These are phyloP conservation scores for Ascochyta clinopodiicola DNA, from an alignment of 2,329 filamentous ascomycete genomes.

Conservation along the genomic window DNA sequence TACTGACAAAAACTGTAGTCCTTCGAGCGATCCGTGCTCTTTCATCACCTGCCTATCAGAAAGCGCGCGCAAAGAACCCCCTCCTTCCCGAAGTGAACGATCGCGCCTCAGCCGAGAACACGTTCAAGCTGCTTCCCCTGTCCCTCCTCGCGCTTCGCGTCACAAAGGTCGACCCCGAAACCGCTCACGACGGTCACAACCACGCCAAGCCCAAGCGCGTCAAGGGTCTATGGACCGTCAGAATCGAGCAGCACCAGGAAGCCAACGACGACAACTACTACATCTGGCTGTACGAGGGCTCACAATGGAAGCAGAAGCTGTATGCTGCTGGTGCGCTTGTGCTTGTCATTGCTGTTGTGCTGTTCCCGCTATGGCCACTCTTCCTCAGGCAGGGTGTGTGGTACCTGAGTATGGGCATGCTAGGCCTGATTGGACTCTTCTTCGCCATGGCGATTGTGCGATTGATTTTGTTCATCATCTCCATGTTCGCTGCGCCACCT, in stretches of 20 bases:
- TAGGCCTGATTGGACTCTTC: conserved; percentile 89
- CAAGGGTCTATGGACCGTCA: conserved; percentile 96
- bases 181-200: conserved; percentile 69
- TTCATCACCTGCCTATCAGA: conserved; percentile 86
- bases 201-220: conserved; percentile 74
- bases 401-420: conserved; percentile 94
- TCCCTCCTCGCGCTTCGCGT: conserved; percentile 94
- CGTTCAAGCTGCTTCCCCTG: conserved; percentile 92
- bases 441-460: conserved; percentile 98
- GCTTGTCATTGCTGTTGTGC: conserved; percentile 84
- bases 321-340: conserved; percentile 85
- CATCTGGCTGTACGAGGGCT: conserved; percentile 93
- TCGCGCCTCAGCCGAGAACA: conserved; percentile 86
- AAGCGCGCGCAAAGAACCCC: conserved; percentile 87
- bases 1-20: conserved; percentile 61
- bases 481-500: conserved; percentile 82
- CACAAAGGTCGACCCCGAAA: conserved; percentile 74
- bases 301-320: conserved; percentile 91
- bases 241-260: conserved; percentile 95
- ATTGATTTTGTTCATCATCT: conserved; percentile 90
- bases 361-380: conserved; percentile 96
- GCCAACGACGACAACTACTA: conserved; percentile 88
- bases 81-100: conserved; percentile 87
- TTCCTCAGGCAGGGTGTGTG: conserved; percentile 91
- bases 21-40: conserved; percentile 94